Evolutionary conservation across 148 eudicot genomes (phyloP).

Genomic region (Simmondsia chinensis): DNA sequence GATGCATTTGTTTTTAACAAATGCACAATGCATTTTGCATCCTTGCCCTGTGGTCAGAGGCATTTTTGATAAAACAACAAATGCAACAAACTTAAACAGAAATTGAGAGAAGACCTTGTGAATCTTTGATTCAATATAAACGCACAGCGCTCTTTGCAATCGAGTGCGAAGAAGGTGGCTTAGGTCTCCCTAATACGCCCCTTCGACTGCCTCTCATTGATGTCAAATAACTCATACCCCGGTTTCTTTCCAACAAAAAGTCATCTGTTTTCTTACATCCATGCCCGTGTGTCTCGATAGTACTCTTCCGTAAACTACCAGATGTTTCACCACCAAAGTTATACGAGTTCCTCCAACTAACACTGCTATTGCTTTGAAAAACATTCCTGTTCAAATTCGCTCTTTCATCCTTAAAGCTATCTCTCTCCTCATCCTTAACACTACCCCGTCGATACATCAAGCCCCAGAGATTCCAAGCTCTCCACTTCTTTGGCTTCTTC

Average conservation of each 20-base stretch:
- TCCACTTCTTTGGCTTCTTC: constrained; percentile 63
- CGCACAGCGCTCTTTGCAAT: constrained; percentile 34
- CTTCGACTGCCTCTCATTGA: constrained; percentile 67
- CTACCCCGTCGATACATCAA: constrained; percentile 44
- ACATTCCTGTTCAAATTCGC: constrained; percentile 32
- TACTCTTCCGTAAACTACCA: constrained; percentile 42
- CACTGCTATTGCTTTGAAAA: constrained; percentile 78
- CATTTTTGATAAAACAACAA: constrained; percentile 26
- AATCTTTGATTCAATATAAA: constrained; percentile 43
- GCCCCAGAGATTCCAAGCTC: constrained; percentile 80
- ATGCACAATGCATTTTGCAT: too few species aligned
- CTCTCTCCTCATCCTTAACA: constrained; percentile 49
- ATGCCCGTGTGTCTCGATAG: constrained; percentile 29
- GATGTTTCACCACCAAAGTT: constrained; percentile 27
- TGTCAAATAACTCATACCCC: constrained; percentile 48
- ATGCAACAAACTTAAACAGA: constrained; percentile 21
- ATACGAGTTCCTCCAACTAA: constrained; percentile 68
- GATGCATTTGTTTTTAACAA: too few species aligned
- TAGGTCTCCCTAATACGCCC: constrained; percentile 26
- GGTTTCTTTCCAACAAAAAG: constrained; percentile 33
- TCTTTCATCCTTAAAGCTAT: constrained; percentile 43
- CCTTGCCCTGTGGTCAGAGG: too few species aligned
- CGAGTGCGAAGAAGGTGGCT: constrained; percentile 28
- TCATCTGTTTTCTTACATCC: constrained; percentile 28
- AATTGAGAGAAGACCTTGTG: constrained; percentile 20